These are phyloP conservation scores for Nicotiana benthamiana DNA, from an alignment of 257 asterid species.

Conservation along the genomic window DNA sequence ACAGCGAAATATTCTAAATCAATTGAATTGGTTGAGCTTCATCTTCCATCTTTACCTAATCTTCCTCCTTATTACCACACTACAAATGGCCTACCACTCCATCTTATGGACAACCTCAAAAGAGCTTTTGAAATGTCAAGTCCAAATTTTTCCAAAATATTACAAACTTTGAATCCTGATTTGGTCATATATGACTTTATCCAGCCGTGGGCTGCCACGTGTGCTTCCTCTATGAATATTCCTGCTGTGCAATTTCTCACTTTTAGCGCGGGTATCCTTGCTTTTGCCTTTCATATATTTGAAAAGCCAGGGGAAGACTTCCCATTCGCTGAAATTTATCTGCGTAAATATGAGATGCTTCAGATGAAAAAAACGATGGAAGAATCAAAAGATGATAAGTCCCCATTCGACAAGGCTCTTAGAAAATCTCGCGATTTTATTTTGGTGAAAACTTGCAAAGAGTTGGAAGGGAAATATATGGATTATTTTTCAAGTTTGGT, in stretches of 20 bases:
- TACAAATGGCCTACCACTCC: constrained; percentile 48
- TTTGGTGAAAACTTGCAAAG: constrained; percentile 33
- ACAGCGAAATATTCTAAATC: constrained; percentile 9
- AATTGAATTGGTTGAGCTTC: constrained; percentile 28
- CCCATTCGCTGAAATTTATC: constrained; percentile 13
- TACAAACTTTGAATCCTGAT: constrained; percentile 22
- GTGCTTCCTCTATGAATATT: constrained; percentile 9
- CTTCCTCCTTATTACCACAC: constrained; percentile 41
- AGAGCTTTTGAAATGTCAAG: constrained; percentile 23
- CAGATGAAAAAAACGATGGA: not conserved
- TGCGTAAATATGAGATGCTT: constrained; percentile 6
- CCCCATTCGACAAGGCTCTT: not conserved
- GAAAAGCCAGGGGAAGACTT: not conserved
- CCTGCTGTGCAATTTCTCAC: constrained; percentile 39
- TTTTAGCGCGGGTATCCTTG: constrained; percentile 19
- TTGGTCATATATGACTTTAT: constrained; percentile 33
- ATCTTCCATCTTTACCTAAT: constrained; percentile 20
- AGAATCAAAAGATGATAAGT: not conserved
- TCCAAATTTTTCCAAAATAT: constrained; percentile 17
- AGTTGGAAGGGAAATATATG: constrained; percentile 29
- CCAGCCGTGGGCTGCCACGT: constrained; percentile 44
- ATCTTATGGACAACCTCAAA: constrained; percentile 29
- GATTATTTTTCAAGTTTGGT: constrained; percentile 14
- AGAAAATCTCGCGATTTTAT: not conserved
- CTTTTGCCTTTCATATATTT: constrained; percentile 22